Percentiles rank a stretch among this genome's conserved stretches.
phyloP scores from a whole-genome alignment of 1,139 yeast species.

The Saccharomyces uvarum region DNA sequence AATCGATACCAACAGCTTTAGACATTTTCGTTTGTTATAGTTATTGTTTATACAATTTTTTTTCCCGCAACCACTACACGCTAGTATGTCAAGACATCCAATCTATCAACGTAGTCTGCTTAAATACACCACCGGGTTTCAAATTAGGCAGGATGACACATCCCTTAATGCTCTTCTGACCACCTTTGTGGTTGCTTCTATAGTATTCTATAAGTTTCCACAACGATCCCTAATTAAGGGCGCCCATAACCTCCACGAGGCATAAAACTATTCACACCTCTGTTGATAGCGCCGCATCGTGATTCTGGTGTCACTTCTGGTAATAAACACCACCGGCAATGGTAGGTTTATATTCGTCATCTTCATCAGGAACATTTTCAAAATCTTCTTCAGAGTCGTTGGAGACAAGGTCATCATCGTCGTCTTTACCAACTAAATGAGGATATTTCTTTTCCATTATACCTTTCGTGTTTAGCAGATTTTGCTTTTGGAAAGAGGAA shows the following conservation, averaged over 20 bases:
- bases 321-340: constrained; percentile 18
- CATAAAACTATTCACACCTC: neutral
- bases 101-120: neutral
- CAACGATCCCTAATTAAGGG: constrained; percentile 1
- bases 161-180: neutral
- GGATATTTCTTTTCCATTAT: constrained; percentile 6
- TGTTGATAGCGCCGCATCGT: neutral
- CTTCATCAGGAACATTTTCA: neutral
- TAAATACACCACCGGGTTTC: neutral
- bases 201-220: neutral
- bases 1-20: constrained; percentile 73
- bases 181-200: neutral
- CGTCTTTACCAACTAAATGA: neutral
- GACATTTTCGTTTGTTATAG: constrained; percentile 34
- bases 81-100: neutral
- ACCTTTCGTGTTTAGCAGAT: constrained; percentile 7
- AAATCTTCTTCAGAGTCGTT: neutral
- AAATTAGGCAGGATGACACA: neutral
- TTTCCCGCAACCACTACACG: neutral
- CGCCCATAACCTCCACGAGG: neutral
- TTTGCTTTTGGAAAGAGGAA: constrained; percentile 10
- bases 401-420: neutral
- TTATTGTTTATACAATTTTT: neutral
- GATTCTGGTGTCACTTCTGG: neutral
- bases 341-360: constrained; percentile 20